phyloP scores from a whole-genome alignment of 148 eudicot species.

The Beta vulgaris region DNA sequence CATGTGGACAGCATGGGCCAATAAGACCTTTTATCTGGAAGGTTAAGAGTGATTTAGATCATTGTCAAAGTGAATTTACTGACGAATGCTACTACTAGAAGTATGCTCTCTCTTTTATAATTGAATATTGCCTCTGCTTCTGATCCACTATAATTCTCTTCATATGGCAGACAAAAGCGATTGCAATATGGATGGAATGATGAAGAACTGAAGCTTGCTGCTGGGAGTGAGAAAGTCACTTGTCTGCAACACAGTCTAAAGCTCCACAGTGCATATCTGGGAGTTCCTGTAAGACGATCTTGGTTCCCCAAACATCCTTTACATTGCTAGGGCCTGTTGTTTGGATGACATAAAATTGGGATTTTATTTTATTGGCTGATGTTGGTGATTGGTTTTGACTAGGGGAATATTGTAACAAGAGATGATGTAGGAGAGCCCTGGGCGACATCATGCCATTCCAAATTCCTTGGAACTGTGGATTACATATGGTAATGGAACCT shows the following conservation, averaged over 20 bases:
- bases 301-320: neutral
- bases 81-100: neutral
- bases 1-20: neutral
- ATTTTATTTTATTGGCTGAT: neutral
- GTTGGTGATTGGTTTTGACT: conserved; percentile 21
- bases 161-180: conserved; percentile 31
- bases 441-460: conserved; percentile 65
- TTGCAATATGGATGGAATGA: conserved; percentile 36
- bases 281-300: conserved; percentile 50
- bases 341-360: neutral
- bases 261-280: conserved; percentile 57
- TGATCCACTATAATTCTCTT: conserved; percentile 8
- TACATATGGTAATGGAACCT: conserved; percentile 56
- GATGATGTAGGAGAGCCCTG: conserved; percentile 58
- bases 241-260: conserved; percentile 45
- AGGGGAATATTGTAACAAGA: conserved; percentile 55
- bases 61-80: neutral
- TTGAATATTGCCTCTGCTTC: neutral
- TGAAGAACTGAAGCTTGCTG: conserved; percentile 57
- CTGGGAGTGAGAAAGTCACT: conserved; percentile 43
- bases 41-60: neutral
- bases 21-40: too few species aligned
- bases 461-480: conserved; percentile 69
- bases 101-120: neutral
- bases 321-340: conserved; percentile 9